Base-by-base conservation (phyloP, 176 grass and related monocot genomes). In the Saccharum spontaneum region DNA sequence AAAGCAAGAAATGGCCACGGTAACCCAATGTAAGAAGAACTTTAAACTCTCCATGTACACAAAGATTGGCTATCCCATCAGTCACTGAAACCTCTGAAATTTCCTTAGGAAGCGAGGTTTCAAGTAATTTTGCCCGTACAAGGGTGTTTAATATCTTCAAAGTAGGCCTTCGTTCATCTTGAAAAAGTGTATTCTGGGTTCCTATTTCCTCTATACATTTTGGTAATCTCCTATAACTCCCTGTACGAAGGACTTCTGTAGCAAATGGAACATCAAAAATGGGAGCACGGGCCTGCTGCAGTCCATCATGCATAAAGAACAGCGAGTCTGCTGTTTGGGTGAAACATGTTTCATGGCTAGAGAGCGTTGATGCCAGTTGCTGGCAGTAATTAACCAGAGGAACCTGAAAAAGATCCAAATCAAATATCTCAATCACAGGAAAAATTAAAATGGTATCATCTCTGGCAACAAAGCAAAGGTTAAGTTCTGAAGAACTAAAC, bases 191-290 rank as follows among this genome's bases (percentile, higher is more conserved):
- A 79, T 48, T 91, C 84, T 93, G 91, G 75, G 86, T 82, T 69
- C 89, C 87, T 48, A 95, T 87, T 90, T 98, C 93, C 87, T 95
- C 93, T 87, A 95, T 84, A 84, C 93, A 95, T 90, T 95, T 98
- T 75, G 89, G 93, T 22, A 98, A 77, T 71, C 86, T 87, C 78
- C 79, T 91, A 84, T 98, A 95, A 82, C 91, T 90, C 28, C 91
- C 91, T 36, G 87, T 89, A 67, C 88, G 85, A 82, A 95, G 83
- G 83, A 95, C 91, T 84, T 98, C 95, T 73, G 88, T 88, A 79
- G 95, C 95, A 85, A 86, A 98, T 82, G 95, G 91, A 84, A 95
- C 93, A 82, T 98, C 95, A 85, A 95, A 98, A 77, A 92, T 86
- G 64, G 95, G 93, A 82, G 93, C 91, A 87, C 93, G 91, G 34